Conservation (phyloP, 495 filamentous ascomycete genomes). For the Podospora tetraspora region DNA sequence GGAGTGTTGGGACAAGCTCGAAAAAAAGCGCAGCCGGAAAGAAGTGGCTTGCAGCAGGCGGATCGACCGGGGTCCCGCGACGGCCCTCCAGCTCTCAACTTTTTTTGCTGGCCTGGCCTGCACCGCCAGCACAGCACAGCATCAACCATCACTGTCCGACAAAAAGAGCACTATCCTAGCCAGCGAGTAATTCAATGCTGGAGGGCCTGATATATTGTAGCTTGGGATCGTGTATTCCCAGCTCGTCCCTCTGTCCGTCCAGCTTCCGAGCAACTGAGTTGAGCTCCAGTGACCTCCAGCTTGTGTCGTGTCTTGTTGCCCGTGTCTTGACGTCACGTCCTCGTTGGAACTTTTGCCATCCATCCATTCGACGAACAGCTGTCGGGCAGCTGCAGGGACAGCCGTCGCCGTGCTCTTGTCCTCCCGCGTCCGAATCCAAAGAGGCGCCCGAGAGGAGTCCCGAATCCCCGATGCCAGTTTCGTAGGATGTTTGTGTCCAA, state of each 20-base stretch:
- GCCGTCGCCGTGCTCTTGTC: neutral
- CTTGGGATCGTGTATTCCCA: neutral
- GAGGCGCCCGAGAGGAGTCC: neutral
- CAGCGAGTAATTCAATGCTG: neutral
- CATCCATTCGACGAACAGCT: neutral
- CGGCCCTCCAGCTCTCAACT: conserved; percentile 2
- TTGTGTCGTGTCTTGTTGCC: neutral
- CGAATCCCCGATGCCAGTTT: neutral
- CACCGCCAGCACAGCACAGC: neutral
- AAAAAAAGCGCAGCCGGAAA: conserved; percentile 21
- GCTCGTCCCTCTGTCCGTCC: neutral
- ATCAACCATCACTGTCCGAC: neutral
- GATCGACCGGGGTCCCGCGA: conserved; percentile 19
- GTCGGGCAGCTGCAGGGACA: neutral
- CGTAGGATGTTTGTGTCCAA: neutral
- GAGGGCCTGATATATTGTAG: neutral
- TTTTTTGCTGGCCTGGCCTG: conserved; percentile 1
- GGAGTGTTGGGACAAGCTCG: conserved; percentile 10
- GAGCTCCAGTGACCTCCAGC: neutral
- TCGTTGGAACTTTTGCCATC: neutral
- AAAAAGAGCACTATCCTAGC: neutral
- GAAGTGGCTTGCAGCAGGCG: conserved; percentile 23
- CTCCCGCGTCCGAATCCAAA: neutral
- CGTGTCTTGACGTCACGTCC: neutral
- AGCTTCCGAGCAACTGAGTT: neutral